Base-by-base conservation (phyloP, 129 eudicot genomes). In the Dittrichia graveolens region DNA sequence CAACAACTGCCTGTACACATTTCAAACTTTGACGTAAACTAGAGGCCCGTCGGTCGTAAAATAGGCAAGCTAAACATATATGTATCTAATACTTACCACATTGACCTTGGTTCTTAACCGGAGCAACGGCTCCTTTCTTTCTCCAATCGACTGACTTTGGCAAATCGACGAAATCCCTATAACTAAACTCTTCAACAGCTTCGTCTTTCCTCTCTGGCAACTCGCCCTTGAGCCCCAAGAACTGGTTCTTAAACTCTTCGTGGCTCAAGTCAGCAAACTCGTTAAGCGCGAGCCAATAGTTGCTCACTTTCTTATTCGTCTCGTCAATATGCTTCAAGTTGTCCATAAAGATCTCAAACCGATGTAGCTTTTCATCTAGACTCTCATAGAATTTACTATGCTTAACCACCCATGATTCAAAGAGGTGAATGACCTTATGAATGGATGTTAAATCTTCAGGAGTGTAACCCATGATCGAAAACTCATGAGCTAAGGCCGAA, bases 71-170 rank as follows among this genome's bases (percentile, higher is more conserved):
- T n/a, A n/a, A n/a, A n/a, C n/a, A n/a, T n/a, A n/a, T n/a, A n/a
- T n/a, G n/a, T n/a, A n/a, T n/a, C n/a, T n/a, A n/a, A n/a, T n/a
- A 80, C 97, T 45, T 79, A 93, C 98, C 97, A 45, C 98, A 94
- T 60, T 83, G 72, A 10, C 98, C 98, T 79, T 94, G 98, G 88
- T 94, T 94, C 87, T 94, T 94, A 57, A 94, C 85, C 11, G 71
- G 85, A 8, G 96, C 76, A 24, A 94, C 97, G 3, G 97, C 98
- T 24, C 98, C 98, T 81, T 90, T 94, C 85, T 90, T 84, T 65
- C 97, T 94, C 98, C 98, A 94, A 72, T 90, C 98, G 8, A 94
- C 89, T 5, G 97, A 94, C 59, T 85, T 90, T 3, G 98, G 98
- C 61, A 93, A 65, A 65, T 72, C 81, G 18, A 78, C 81, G 15